A percentile compares a stretch with the other conserved stretches of the same genome.
Conservation (phyloP, 2,329 filamentous ascomycete genomes). For the Pseudogymnoascus sp. region DNA sequence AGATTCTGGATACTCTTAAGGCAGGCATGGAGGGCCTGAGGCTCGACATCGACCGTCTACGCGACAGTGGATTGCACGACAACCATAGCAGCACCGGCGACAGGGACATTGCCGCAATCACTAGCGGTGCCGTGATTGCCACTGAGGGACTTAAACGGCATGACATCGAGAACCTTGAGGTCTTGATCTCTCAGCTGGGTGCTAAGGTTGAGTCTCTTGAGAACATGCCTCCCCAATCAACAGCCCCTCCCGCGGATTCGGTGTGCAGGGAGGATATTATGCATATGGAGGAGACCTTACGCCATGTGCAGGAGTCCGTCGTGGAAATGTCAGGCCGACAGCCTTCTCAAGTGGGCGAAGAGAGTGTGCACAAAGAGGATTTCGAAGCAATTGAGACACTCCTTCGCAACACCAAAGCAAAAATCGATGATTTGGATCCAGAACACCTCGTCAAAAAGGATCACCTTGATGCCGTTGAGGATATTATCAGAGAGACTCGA, state of each 20-base stretch:
- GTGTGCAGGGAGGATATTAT: conserved; percentile 46
- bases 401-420: conserved; percentile 79
- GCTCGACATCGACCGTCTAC: conserved; percentile 69
- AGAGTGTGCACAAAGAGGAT: conserved; percentile 67
- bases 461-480: conserved; percentile 43
- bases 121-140: conserved; percentile 43
- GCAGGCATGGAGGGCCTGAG: conserved; percentile 69
- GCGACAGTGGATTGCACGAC: conserved; percentile 40
- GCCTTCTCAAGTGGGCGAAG: conserved; percentile 26
- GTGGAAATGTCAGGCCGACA: conserved; percentile 40
- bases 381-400: conserved; percentile 86
- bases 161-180: conserved; percentile 79
- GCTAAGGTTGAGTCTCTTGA: conserved; percentile 78
- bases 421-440: conserved; percentile 73
- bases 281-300: conserved; percentile 46
- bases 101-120: conserved; percentile 42
- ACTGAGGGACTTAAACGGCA: conserved; percentile 52
- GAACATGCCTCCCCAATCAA: conserved; percentile 38
- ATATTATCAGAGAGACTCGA: conserved; percentile 65
- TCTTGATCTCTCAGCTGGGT: conserved; percentile 71
- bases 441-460: conserved; percentile 62
- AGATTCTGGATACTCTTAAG: conserved; percentile 81
- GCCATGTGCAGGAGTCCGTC: conserved; percentile 51
- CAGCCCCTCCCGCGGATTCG: conserved; percentile 32
- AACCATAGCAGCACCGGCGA: conserved; percentile 30